Conservation (phyloP, 306 rosid species). For the Calophaca sinica region DNA sequence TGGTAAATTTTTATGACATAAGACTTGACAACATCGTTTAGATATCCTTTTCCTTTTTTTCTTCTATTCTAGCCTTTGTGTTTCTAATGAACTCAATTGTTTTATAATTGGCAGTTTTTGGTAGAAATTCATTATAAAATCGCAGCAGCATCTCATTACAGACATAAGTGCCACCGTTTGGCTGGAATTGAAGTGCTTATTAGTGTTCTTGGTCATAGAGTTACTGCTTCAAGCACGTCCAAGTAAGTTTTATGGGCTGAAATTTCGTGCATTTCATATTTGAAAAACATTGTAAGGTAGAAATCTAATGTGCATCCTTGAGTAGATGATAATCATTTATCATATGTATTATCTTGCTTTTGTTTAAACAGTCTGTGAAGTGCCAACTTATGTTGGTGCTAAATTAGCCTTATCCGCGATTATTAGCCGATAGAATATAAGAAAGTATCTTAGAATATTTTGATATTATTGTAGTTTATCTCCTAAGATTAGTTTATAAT, state of each 20-base stretch:
- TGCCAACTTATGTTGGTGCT: constrained; percentile 1
- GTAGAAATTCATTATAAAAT: constrained; percentile 85
- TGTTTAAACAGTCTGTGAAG: background rate
- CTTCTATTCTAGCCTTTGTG: constrained; percentile 13
- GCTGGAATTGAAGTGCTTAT: constrained; percentile 87
- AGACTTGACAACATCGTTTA: constrained; percentile 11
- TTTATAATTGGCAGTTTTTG: constrained; percentile 68
- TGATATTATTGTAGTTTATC: too few species aligned
- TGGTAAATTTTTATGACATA: constrained; percentile 58
- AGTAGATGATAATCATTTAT: constrained; percentile 7
- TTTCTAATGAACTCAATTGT: constrained; percentile 49
- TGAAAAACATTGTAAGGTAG: constrained; percentile 11
- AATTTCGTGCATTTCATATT: background rate
- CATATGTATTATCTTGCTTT: constrained; percentile 1
- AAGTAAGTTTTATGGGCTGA: constrained; percentile 62
- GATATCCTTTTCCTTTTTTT: constrained; percentile 38
- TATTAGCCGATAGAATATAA: too few species aligned
- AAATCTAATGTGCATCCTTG: constrained; percentile 23
- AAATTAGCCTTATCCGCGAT: background rate
- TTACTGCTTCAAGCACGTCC: constrained; percentile 78
- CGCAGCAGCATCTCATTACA: constrained; percentile 80
- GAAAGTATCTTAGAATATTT: too few species aligned
- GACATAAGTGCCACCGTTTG: constrained; percentile 86
- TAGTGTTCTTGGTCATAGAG: constrained; percentile 74
- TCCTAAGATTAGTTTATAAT: too few species aligned